phyloP scores from a whole-genome alignment of 1,284 basidiomycete species.

The Sporisorium exsertum region DNA sequence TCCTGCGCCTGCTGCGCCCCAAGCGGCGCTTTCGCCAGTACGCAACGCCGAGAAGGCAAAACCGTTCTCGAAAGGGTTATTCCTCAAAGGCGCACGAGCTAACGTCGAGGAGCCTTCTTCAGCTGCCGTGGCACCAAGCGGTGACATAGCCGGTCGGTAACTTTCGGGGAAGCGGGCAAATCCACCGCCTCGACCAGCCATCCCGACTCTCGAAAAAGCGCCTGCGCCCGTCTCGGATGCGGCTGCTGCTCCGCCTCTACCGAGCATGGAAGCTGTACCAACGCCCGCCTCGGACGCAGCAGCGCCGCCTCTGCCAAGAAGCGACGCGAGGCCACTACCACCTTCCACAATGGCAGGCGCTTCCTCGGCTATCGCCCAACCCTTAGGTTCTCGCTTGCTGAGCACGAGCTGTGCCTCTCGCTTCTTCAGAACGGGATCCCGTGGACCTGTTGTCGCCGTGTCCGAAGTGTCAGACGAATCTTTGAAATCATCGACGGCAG shows the following conservation, averaged over 20 bases:
- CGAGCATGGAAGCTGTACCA: neutral
- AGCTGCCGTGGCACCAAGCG: neutral
- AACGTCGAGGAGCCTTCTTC: neutral
- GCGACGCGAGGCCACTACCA: neutral
- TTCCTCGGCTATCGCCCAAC: neutral
- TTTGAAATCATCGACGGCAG: neutral
- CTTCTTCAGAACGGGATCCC: conserved; percentile 24
- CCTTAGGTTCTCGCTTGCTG: conserved; percentile 4
- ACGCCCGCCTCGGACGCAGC: conserved; percentile 9
- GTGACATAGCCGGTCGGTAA: neutral
- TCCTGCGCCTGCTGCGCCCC: conserved; percentile 6
- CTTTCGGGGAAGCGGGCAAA: neutral
- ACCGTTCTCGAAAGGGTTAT: neutral
- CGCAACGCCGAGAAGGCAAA: neutral
- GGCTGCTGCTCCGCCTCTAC: neutral
- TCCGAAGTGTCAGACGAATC: neutral
- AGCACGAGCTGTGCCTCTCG: conserved; percentile 2
- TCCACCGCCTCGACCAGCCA: neutral
- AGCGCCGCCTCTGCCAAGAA: conserved; percentile 1
- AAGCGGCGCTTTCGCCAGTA: neutral
- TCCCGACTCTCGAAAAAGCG: neutral
- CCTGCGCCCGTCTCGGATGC: neutral
- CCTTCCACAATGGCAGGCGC: neutral
- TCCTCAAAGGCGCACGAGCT: neutral
- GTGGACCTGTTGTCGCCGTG: neutral